Percentiles rank a stretch among this genome's conserved stretches.
These are phyloP conservation scores for Saccharum spontaneum DNA, from an alignment of 176 grass and related monocot genomes.

Conservation along the genomic window DNA sequence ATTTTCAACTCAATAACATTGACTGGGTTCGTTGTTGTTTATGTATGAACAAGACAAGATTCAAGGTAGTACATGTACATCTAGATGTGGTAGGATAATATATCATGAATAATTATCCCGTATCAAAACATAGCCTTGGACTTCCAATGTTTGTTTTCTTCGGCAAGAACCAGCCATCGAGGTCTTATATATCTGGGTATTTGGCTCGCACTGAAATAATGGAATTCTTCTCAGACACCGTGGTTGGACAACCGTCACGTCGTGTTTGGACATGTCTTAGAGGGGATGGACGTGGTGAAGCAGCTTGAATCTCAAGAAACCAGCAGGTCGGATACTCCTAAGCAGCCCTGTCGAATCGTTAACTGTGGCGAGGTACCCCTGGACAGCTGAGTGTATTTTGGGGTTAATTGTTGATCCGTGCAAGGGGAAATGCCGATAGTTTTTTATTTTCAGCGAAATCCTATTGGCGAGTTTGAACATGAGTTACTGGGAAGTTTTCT, in stretches of 20 bases:
- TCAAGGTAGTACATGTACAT: neutral
- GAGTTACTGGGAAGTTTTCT: neutral
- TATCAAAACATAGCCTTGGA: neutral
- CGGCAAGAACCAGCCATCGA: neutral
- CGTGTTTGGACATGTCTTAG: slow-evolving; percentile 66
- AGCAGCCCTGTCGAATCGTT: slow-evolving; percentile 54
- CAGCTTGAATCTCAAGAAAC: slow-evolving; percentile 70
- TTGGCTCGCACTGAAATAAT: slow-evolving; percentile 11
- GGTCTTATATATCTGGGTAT: neutral
- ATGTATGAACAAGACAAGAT: slow-evolving; percentile 6
- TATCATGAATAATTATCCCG: slow-evolving; percentile 30
- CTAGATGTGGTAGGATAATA: slow-evolving; percentile 10
- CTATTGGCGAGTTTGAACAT: neutral
- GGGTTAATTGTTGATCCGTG: neutral
- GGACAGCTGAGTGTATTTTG: slow-evolving; percentile 28
- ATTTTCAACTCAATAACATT: slow-evolving; percentile 25
- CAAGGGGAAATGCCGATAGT: neutral
- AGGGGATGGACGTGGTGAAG: slow-evolving; percentile 68
- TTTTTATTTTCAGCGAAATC: neutral
- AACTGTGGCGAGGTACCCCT: slow-evolving; percentile 57
- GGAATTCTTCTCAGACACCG: slow-evolving; percentile 47
- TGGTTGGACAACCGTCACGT: slow-evolving; percentile 67
- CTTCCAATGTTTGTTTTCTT: slow-evolving; percentile 10
- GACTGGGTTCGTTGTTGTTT: neutral
- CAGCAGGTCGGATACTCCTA: slow-evolving; percentile 49